Conservation (phyloP, 805 yeast species). For the Kazachstania psychrophila region DNA sequence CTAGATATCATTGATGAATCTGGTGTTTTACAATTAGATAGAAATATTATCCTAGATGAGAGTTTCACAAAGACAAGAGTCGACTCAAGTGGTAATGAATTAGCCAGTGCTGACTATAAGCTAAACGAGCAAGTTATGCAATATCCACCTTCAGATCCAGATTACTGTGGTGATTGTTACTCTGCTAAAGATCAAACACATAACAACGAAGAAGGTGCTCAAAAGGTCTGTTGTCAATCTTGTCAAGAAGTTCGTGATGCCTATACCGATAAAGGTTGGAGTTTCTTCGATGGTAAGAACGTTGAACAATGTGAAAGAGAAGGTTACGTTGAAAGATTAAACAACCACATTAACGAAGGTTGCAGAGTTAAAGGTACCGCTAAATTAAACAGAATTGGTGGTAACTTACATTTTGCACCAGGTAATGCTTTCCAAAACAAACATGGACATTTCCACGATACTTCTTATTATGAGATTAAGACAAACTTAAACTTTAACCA, state of each 20-base stretch:
- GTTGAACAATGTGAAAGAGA: slow-evolving; percentile 90
- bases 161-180: slow-evolving; percentile 83
- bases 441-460: slow-evolving; percentile 72
- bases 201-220: slow-evolving; percentile 31
- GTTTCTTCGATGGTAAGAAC: slow-evolving; percentile 77
- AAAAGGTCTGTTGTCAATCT: slow-evolving; percentile 67
- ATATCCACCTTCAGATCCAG: slow-evolving; percentile 74
- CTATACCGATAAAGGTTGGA: slow-evolving; percentile 73
- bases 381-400: slow-evolving; percentile 73
- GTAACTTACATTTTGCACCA: slow-evolving; percentile 93
- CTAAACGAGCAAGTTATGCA: slow-evolving; percentile 48
- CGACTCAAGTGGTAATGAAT: slow-evolving; percentile 37
- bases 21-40: slow-evolving; percentile 73
- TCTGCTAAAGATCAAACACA: slow-evolving; percentile 61
- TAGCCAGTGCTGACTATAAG: slow-evolving; percentile 43
- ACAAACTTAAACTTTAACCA: slow-evolving; percentile 70
- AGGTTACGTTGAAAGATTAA: slow-evolving; percentile 61
- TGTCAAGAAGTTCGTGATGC: slow-evolving; percentile 77
- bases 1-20: slow-evolving; percentile 83
- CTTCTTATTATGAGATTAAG: slow-evolving; percentile 56
- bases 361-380: slow-evolving; percentile 79
- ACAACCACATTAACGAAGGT: slow-evolving; percentile 63
- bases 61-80: slow-evolving; percentile 66
- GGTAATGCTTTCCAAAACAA: slow-evolving; percentile 58
- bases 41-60: slow-evolving; percentile 28